Evolutionary conservation across 345 rosid genomes (phyloP).

Genomic region (Dipteronia dyeriana): DNA sequence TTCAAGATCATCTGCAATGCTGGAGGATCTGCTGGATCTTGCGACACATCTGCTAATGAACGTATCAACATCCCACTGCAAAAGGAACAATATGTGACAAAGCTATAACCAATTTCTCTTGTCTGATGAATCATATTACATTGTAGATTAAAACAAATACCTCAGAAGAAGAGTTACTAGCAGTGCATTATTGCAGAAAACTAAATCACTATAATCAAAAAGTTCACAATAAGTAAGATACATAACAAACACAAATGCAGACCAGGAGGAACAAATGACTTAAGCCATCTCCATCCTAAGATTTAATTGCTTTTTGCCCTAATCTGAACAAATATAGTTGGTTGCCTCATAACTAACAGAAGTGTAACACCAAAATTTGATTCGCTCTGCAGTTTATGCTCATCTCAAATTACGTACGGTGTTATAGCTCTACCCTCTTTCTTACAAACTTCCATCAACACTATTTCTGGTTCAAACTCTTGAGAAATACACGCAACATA

Average conservation of each 20-base stretch:
- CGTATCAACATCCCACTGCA: constrained; percentile 36
- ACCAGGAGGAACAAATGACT: too few species aligned
- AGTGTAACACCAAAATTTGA: too few species aligned
- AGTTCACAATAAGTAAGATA: not conserved
- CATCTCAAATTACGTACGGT: too few species aligned
- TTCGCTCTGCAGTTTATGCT: too few species aligned
- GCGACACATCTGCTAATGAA: constrained; percentile 26
- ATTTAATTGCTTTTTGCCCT: not conserved
- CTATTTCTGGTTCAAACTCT: too few species aligned
- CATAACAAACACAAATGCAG: not conserved
- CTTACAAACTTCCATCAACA: too few species aligned
- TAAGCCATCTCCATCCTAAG: too few species aligned
- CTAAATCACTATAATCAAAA: not conserved
- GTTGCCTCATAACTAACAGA: not conserved
- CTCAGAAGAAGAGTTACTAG: not conserved
- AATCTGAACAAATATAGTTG: not conserved
- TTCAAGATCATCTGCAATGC: not conserved
- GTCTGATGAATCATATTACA: not conserved
- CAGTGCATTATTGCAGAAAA: not conserved
- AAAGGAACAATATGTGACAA: not conserved
- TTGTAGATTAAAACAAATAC: not conserved
- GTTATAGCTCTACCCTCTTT: too few species aligned
- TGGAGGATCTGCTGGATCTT: constrained; percentile 8
- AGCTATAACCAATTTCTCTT: not conserved
- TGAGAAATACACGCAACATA: too few species aligned